These are phyloP conservation scores for Corinectria fuckeliana DNA, from an alignment of 2,329 filamentous ascomycete genomes.

Conservation along the genomic window DNA sequence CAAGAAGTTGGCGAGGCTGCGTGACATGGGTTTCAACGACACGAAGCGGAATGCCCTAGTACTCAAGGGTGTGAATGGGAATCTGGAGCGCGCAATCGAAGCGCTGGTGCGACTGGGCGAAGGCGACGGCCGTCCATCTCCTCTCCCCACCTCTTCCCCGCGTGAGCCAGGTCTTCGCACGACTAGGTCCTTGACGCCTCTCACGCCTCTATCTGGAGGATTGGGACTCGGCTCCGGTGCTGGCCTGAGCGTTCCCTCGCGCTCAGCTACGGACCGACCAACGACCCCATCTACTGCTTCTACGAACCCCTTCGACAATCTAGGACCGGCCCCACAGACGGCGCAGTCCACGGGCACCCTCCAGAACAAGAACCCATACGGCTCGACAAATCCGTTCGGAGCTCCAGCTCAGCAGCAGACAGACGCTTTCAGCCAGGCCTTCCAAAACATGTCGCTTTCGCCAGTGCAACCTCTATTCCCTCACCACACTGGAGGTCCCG, in stretches of 20 bases:
- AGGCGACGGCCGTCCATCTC: constrained; percentile 54
- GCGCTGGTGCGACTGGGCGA: constrained; percentile 84
- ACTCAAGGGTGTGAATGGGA: constrained; percentile 82
- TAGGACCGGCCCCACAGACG: constrained; percentile 61
- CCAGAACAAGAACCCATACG: constrained; percentile 63
- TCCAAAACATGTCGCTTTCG: constrained; percentile 77
- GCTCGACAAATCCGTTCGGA: constrained; percentile 73
- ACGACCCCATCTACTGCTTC: constrained; percentile 55
- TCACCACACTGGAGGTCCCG: constrained; percentile 72
- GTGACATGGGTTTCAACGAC: constrained; percentile 92
- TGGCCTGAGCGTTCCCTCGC: constrained; percentile 43
- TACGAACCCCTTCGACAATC: constrained; percentile 73
- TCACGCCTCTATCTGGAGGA: constrained; percentile 46
- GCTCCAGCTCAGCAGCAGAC: constrained; percentile 46
- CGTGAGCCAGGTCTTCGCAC: constrained; percentile 56
- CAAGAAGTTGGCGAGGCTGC: constrained; percentile 75
- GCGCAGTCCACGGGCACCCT: constrained; percentile 70
- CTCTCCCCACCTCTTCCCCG: constrained; percentile 47
- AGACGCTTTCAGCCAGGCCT: constrained; percentile 66
- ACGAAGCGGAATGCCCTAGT: constrained; percentile 81
- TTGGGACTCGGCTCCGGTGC: constrained; percentile 41
- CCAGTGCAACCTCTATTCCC: constrained; percentile 70
- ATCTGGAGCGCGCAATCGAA: constrained; percentile 86
- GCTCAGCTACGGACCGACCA: constrained; percentile 41
- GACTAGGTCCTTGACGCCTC: constrained; percentile 62